Percentiles rank a stretch among this genome's conserved stretches.
phyloP scores from a whole-genome alignment of 768 basidiomycete species.

The Mycena chlorophos region DNA sequence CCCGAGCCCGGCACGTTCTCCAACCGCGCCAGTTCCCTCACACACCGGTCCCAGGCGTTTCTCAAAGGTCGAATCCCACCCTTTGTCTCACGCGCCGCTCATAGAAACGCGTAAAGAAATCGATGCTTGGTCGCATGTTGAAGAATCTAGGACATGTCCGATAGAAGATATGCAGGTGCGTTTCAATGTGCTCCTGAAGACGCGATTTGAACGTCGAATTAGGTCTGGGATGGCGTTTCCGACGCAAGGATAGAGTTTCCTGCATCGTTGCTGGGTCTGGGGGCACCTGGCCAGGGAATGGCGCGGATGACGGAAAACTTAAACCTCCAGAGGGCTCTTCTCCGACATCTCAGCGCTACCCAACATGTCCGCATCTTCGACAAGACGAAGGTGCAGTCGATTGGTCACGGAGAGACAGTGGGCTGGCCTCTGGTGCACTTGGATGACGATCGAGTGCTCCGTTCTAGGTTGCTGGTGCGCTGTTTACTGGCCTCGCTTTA shows the following conservation, averaged over 20 bases:
- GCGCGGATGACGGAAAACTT: slow-evolving; percentile 88
- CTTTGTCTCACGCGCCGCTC: not conserved
- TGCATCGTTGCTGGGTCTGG: slow-evolving; percentile 47
- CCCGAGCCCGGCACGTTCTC: slow-evolving; percentile 58
- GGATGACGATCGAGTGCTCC: slow-evolving; percentile 62
- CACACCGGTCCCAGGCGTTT: slow-evolving; percentile 68
- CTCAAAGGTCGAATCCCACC: slow-evolving; percentile 49
- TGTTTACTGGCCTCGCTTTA: not conserved
- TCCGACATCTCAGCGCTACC: slow-evolving; percentile 58
- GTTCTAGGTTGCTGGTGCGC: slow-evolving; percentile 75
- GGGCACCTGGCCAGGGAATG: slow-evolving; percentile 49
- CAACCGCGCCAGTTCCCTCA: slow-evolving; percentile 86
- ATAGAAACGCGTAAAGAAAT: slow-evolving; percentile 50
- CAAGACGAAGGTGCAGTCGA: slow-evolving; percentile 71
- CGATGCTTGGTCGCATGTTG: slow-evolving; percentile 83
- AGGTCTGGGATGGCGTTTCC: slow-evolving; percentile 94
- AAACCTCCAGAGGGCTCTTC: slow-evolving; percentile 85
- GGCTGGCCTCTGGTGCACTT: slow-evolving; percentile 83
- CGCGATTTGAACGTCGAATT: slow-evolving; percentile 10
- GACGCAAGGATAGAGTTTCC: slow-evolving; percentile 76
- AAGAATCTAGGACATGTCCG: slow-evolving; percentile 62
- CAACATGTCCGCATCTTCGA: slow-evolving; percentile 66
- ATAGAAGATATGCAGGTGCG: slow-evolving; percentile 85
- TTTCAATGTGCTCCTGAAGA: slow-evolving; percentile 4
- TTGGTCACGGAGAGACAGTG: slow-evolving; percentile 52